These are phyloP conservation scores for Metarhizium rileyi DNA, from an alignment of 2,329 filamentous ascomycete species.

Conservation along the genomic window DNA sequence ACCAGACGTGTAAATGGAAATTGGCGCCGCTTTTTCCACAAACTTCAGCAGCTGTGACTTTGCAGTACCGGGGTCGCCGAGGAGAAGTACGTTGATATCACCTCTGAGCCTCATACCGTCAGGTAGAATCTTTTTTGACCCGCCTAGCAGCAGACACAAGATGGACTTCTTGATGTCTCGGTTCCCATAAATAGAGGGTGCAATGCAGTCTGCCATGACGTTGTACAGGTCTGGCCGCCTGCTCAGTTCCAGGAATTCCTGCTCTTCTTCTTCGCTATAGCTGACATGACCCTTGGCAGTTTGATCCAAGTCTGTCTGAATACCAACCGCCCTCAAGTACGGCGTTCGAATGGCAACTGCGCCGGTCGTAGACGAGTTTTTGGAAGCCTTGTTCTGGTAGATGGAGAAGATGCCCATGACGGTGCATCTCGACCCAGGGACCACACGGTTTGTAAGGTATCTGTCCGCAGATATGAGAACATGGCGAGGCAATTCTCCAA, in stretches of 20 bases:
- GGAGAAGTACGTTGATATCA: constrained; percentile 93
- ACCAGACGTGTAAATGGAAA: constrained; percentile 96
- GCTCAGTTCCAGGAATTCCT: constrained; percentile 89
- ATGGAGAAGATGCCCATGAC: constrained; percentile 98
- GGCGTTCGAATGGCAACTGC: constrained; percentile 94
- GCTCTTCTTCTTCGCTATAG: constrained; percentile 93
- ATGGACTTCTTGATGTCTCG: constrained; percentile 96
- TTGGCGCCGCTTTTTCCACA: constrained; percentile 90
- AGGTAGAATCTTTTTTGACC: constrained; percentile 93
- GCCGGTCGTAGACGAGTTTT: constrained; percentile 60
- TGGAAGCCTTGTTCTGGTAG: constrained; percentile 84
- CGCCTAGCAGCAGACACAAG: constrained; percentile 83
- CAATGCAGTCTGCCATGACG: constrained; percentile 82
- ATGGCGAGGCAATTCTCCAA: constrained; percentile 89
- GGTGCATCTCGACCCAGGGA: constrained; percentile 88
- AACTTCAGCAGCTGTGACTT: constrained; percentile 98
- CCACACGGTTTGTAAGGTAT: constrained; percentile 89
- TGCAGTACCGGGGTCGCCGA: constrained; percentile 95
- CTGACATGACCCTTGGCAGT: constrained; percentile 74
- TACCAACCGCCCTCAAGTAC: constrained; percentile 85
- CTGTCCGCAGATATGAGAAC: constrained; percentile 95
- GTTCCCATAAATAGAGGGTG: constrained; percentile 95
- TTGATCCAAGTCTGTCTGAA: constrained; percentile 83
- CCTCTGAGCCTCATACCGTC: constrained; percentile 97
- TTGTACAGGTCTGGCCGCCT: constrained; percentile 86